Evolutionary conservation across 345 rosid species (phyloP).

Genomic region (Arabis hirsuta): DNA sequence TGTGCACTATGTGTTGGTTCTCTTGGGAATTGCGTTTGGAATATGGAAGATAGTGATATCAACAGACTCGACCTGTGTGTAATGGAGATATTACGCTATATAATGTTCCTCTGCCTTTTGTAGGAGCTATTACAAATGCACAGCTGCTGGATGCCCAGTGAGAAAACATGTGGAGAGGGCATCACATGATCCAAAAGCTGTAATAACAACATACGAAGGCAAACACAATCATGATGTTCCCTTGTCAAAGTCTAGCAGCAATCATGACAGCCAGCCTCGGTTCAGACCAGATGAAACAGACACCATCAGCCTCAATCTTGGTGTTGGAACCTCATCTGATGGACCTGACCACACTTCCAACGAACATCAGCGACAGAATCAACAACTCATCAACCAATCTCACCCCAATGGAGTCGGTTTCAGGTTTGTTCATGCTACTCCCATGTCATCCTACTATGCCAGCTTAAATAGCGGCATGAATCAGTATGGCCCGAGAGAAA

Average conservation of each 20-base stretch:
- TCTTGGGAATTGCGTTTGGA: conserved; percentile 1
- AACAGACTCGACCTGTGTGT: not conserved
- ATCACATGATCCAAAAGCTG: conserved; percentile 97
- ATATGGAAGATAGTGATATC: conserved; percentile 19
- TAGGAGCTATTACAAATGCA: conserved; percentile 99
- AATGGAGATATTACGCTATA: conserved; percentile 7
- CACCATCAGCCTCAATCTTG: conserved; percentile 89
- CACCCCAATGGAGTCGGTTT: conserved; percentile 53
- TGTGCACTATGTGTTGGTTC: conserved; percentile 20
- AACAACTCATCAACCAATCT: conserved; percentile 51
- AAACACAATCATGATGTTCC: conserved; percentile 98
- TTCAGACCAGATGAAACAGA: conserved; percentile 58
- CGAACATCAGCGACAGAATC: conserved; percentile 55
- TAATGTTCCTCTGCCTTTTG: conserved; percentile 34
- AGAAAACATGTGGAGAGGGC: conserved; percentile 99
- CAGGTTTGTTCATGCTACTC: conserved; percentile 57
- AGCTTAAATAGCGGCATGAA: conserved; percentile 58
- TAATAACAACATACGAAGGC: conserved; percentile 98
- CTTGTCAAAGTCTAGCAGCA: conserved; percentile 64
- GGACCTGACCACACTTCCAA: conserved; percentile 51
- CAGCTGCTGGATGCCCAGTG: conserved; percentile 89
- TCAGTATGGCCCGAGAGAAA: conserved; percentile 62
- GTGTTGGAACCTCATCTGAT: conserved; percentile 77
- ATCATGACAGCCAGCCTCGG: conserved; percentile 63
- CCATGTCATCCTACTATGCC: conserved; percentile 57